Evolutionary conservation across 31 red algal genomes (phyloP), one percentile per base, ranked within the genome.

Genomic region (Odonthalia washingtoniensis): DNA sequence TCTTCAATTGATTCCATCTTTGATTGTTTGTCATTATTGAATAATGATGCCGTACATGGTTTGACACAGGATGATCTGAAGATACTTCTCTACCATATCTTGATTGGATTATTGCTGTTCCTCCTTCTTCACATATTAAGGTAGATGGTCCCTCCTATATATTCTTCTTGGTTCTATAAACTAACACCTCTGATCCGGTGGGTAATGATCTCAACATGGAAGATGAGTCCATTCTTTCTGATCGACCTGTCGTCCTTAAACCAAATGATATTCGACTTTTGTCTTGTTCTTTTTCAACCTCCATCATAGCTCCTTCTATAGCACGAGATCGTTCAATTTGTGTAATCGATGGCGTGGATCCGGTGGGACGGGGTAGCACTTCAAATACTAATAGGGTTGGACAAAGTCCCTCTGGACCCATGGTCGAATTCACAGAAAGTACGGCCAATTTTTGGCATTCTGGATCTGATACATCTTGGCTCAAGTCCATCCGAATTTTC

Each of bases 31-130:
- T n/a, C n/a, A n/a, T n/a, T n/a, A n/a, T n/a, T n/a, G n/a, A n/a
- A n/a, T n/a, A n/a, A n/a, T n/a, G n/a, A n/a, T n/a, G n/a, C n/a
- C n/a, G n/a, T n/a, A n/a, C n/a, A n/a, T n/a, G 66, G 9, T n/a
- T n/a, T n/a, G n/a, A n/a, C n/a, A n/a, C n/a, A n/a, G n/a, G n/a
- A n/a, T n/a, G n/a, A n/a, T n/a, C 79, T 88, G 27, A 88, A 3
- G 33, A 79, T 27, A 80, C 79, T 43, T 68, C 49, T 32, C 63
- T 34, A 32, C 73, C 73, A 32, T 27, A 32, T 0, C 4, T 43
- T 32, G 40, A 18, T 72, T 88, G 75, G 33, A 80, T 74, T 9
- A 88, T 63, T 78, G 77, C 85, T 44, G 85, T 88, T 57, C 36
- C 75, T 17, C 85, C 53, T 69, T 78, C 85, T 42, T 79, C 53